Evolutionary conservation across 192 early-diverging fungal genomes (phyloP).

Genomic region (Gonapodya sp.): DNA sequence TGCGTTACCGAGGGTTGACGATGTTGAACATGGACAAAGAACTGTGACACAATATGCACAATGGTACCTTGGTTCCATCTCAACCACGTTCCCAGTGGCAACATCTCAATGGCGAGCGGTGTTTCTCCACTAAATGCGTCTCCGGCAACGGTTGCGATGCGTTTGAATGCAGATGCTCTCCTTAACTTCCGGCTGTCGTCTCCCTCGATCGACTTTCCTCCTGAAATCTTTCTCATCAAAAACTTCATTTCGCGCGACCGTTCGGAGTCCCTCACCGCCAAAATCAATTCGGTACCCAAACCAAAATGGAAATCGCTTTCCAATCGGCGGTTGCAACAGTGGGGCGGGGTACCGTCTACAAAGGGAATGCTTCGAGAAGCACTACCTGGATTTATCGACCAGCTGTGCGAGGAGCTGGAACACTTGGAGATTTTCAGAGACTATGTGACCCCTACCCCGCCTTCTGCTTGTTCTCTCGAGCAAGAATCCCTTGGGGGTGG

Average conservation of each 20-base stretch:
- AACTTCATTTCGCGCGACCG: neutral
- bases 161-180: neutral
- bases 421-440: neutral
- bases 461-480: no score
- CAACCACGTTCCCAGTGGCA: no score
- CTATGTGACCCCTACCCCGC: no score
- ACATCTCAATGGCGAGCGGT: no score
- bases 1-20: no score
- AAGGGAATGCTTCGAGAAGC: neutral
- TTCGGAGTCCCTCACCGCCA: neutral
- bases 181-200: neutral
- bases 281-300: neutral
- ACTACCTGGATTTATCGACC: neutral
- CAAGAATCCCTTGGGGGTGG: neutral
- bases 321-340: conserved; percentile 5
- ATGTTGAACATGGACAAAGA: no score
- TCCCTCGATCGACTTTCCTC: neutral
- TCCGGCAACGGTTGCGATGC: neutral
- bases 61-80: no score
- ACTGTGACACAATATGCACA: neutral
- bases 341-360: neutral
- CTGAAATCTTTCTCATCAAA: neutral
- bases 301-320: neutral
- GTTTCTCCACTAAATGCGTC: neutral
- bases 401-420: neutral